Base-by-base conservation (phyloP, 1,139 yeast genomes). In the Torulaspora pretoriensis region DNA sequence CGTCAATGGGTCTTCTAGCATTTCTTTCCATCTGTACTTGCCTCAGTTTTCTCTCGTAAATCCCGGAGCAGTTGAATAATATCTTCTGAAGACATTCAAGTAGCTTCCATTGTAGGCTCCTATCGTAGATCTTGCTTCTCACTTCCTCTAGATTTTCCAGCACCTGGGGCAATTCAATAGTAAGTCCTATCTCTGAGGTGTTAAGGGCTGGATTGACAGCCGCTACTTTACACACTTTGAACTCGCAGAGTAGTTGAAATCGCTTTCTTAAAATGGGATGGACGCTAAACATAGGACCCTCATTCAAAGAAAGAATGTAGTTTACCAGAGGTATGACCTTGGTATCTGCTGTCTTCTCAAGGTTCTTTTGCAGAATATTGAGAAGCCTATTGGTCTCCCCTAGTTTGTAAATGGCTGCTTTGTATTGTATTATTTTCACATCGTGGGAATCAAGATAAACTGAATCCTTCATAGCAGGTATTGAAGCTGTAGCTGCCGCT, bases 11-110 rank as follows among this genome's bases (percentile, higher is more conserved):
- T 47, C 68, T 56, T 31, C 51, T 51, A 0, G 64, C 60, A 17
- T 54, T 56, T 43, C 71, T 61, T 47, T 73, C 80, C 34, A 58
- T 33, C 40, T 67, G 62, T 1, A 80, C 74, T 46, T 65, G 73
- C 16, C 64, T 69, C 42, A 77, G 56, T 43, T 73, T 70, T 48
- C 70, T 74, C 43, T 72, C 70, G 54, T 79, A 78, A 0, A 80
- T 76, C 16, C 68, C 68, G 9, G 71, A 59, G 10, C 82, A 72
- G 43, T 69, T 72, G 8, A 57, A 40, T 2, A 57, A 37, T 1
- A 63, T 43, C 7, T 38, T 39, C 16, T 51, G 49, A 19, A 61
- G 41, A 4, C 54, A 51, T 9, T 46, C 43, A 16, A 64, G 37
- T 6, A 59, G 31, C 34, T 54, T 57, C 51, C 54, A 50, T 35